A percentile compares a stretch with the other conserved stretches of the same genome.
phyloP scores from a whole-genome alignment of 139 green algal species.

The Volvox reticuliferus region DNA sequence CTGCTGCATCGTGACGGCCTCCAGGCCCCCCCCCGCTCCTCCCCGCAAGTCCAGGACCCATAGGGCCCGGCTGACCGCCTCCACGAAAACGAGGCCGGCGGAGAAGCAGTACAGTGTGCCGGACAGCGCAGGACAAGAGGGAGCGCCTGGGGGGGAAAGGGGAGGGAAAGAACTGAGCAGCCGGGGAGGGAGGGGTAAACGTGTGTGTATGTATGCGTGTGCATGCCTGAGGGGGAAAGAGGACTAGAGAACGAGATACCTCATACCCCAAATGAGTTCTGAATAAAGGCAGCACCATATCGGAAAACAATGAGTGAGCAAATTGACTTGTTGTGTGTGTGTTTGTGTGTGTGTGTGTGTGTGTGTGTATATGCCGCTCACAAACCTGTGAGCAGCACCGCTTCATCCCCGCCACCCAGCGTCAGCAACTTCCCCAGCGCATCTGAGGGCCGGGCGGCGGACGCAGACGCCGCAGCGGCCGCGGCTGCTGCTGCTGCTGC shows the following conservation, averaged over 20 bases:
- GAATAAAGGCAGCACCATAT: no score
- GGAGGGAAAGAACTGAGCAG: neutral
- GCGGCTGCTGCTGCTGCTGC: neutral
- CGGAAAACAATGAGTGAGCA: no score
- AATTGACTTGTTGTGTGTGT: neutral
- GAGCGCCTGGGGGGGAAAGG: constrained; percentile 7
- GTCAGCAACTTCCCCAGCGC: constrained; percentile 56
- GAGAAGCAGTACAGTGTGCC: constrained; percentile 52
- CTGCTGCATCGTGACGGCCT: constrained; percentile 53
- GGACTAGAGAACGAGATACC: no score
- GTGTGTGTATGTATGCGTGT: neutral
- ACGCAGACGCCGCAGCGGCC: neutral
- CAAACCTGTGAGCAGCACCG: constrained; percentile 57
- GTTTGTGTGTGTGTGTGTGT: neutral
- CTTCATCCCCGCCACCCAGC: constrained; percentile 52
- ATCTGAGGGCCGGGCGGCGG: neutral
- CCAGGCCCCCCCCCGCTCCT: neutral
- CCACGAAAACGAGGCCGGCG: constrained; percentile 45
- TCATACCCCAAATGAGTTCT: no score
- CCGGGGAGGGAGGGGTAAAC: neutral
- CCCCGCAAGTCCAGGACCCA: constrained; percentile 46
- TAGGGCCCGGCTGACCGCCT: constrained; percentile 21
- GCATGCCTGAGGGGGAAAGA: no score
- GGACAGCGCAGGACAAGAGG: constrained; percentile 6
- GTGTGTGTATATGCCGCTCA: neutral